Percentiles rank a stretch among this genome's conserved stretches.
These are phyloP conservation scores for Scutellaria barbata DNA, from an alignment of 257 asterid species.

Conservation along the genomic window DNA sequence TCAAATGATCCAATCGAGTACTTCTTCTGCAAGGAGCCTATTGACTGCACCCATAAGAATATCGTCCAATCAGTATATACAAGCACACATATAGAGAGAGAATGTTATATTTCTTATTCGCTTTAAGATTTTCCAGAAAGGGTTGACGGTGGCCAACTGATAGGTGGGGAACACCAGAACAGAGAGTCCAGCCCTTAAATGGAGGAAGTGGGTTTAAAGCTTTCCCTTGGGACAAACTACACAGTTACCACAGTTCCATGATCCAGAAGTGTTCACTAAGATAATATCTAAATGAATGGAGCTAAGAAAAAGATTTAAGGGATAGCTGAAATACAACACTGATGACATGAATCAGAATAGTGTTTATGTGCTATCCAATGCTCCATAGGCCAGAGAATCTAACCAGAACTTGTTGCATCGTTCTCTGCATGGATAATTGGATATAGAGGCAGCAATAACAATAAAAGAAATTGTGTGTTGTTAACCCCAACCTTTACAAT, in stretches of 20 bases:
- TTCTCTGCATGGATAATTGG: conserved; percentile 6
- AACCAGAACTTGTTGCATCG: not conserved
- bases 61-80: conserved; percentile 32
- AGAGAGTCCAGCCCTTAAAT: conserved; percentile 6
- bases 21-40: conserved; percentile 97
- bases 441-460: conserved; percentile 13
- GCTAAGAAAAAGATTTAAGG: not conserved
- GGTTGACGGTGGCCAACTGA: not conserved
- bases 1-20: conserved; percentile 95
- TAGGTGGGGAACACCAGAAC: not conserved
- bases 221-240: not conserved
- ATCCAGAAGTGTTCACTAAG: conserved; percentile 14
- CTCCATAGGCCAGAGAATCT: too few relatives aligned
- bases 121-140: not conserved
- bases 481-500: not conserved
- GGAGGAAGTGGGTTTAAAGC: not conserved
- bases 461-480: not conserved
- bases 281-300: not conserved
- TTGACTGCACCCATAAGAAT: conserved; percentile 67
- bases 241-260: conserved; percentile 6
- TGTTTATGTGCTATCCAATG: too few relatives aligned
- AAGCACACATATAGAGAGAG: conserved; percentile 19
- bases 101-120: not conserved
- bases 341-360: conserved; percentile 29
- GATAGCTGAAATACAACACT: conserved; percentile 7